Evolutionary conservation across 331 rosid genomes (phyloP).

Genomic region (Cucumis variabilis): DNA sequence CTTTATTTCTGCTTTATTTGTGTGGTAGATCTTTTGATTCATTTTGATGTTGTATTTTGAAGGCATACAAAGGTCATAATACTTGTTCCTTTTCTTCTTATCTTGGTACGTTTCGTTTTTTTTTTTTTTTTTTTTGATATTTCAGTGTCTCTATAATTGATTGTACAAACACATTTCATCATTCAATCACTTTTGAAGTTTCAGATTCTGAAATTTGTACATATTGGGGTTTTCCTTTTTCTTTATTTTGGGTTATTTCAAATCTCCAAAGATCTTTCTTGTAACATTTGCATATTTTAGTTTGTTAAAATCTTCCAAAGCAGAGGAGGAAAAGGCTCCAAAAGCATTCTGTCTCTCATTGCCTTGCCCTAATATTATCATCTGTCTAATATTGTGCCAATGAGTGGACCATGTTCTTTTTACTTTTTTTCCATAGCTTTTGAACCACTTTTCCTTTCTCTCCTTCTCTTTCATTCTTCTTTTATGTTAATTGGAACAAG

Average conservation of each 20-base stretch:
- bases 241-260: neutral
- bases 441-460: slow-evolving; percentile 40
- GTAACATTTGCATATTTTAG: neutral
- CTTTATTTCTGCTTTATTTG: neutral
- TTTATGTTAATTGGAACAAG: neutral
- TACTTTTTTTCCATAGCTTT: slow-evolving; percentile 42
- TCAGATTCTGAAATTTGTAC: slow-evolving; percentile 1
- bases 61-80: slow-evolving; percentile 19
- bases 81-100: neutral
- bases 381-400: slow-evolving; percentile 40
- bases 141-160: neutral
- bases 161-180: slow-evolving; percentile 10
- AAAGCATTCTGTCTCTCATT: neutral
- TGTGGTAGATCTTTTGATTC: slow-evolving; percentile 1
- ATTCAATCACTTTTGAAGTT: slow-evolving; percentile 9
- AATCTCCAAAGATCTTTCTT: slow-evolving; percentile 18
- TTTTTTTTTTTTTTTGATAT: neutral
- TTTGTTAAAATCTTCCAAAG: slow-evolving; percentile 14
- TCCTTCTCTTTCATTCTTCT: slow-evolving; percentile 28
- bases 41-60: slow-evolving; percentile 15
- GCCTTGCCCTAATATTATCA: neutral
- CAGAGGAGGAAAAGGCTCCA: slow-evolving; percentile 21
- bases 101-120: neutral
- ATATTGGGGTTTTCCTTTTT: neutral
- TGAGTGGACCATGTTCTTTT: slow-evolving; percentile 43